Evolutionary conservation across 345 rosid genomes (phyloP).

Genomic region (Citropsis articulata): DNA sequence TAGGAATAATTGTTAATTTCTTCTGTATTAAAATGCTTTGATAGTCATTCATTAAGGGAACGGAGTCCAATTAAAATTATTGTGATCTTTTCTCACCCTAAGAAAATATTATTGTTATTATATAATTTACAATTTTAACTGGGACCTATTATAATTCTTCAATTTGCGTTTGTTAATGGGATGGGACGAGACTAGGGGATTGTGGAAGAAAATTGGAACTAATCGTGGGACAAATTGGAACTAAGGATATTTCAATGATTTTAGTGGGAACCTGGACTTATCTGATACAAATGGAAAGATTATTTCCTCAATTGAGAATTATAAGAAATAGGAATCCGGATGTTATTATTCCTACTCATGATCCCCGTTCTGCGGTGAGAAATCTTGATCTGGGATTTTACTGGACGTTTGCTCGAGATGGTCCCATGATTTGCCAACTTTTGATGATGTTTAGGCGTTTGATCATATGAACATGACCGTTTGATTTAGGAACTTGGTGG

Average conservation of each 20-base stretch:
- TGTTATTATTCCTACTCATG: background rate
- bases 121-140: too few species aligned
- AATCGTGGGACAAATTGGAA: too few species aligned
- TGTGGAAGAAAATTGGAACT: background rate
- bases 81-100: too few species aligned
- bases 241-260: background rate
- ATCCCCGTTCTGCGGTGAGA: conserved; percentile 1
- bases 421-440: background rate
- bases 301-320: background rate
- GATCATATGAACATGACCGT: background rate
- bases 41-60: too few species aligned
- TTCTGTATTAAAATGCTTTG: too few species aligned
- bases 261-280: background rate
- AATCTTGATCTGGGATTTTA: conserved; percentile 19
- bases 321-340: background rate
- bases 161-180: too few species aligned
- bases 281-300: background rate
- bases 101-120: too few species aligned
- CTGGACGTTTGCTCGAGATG: background rate
- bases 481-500: background rate
- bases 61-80: too few species aligned
- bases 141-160: too few species aligned
- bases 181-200: too few species aligned
- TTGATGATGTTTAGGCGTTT: background rate
- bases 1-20: too few species aligned